These are phyloP conservation scores for Tetrahymena thermophila DNA, from an alignment of 73 alveolate genomes.

Conservation along the genomic window DNA sequence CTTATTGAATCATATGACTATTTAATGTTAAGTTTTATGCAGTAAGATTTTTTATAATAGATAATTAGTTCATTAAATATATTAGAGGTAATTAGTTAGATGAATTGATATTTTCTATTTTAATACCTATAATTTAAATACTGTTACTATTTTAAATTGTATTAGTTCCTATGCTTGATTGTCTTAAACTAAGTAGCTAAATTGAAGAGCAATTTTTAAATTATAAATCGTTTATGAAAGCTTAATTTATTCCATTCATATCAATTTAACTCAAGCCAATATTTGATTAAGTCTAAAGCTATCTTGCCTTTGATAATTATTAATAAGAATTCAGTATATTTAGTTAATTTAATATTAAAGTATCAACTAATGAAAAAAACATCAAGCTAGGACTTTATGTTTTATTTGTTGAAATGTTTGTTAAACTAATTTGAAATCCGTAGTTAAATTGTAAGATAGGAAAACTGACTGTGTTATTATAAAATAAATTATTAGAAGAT, in stretches of 20 bases:
- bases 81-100: background rate
- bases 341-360: too few relatives aligned
- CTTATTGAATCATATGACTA: background rate
- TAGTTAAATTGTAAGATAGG: background rate
- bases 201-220: background rate
- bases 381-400: too few relatives aligned
- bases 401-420: too few relatives aligned
- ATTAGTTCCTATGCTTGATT: background rate
- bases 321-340: too few relatives aligned
- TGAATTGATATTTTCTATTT: background rate
- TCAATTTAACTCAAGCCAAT: background rate
- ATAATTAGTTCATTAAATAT: background rate
- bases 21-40: background rate
- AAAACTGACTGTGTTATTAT: too few relatives aligned
- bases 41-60: background rate
- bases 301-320: too few relatives aligned
- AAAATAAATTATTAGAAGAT: background rate
- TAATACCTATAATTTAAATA: background rate
- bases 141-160: background rate
- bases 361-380: too few relatives aligned
- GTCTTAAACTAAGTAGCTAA: background rate
- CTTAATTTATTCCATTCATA: background rate
- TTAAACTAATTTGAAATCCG: background rate
- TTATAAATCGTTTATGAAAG: background rate
- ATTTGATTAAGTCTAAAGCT: too few relatives aligned